phyloP scores from a whole-genome alignment of 2,329 filamentous ascomycete genomes.

The Phaeosphaeriaceae sp. region DNA sequence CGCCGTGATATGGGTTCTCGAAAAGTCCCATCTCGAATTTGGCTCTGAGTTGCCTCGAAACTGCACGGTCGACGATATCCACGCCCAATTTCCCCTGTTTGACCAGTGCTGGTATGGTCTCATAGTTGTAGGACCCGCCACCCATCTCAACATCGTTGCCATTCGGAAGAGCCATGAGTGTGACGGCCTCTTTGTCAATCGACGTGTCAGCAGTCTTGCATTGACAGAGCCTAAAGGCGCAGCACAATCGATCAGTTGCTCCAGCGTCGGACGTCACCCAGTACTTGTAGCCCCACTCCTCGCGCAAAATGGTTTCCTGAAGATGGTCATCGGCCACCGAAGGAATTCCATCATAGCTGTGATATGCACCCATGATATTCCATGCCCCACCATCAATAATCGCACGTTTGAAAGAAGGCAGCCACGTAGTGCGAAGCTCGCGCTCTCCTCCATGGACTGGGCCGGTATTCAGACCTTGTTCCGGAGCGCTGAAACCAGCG shows the following conservation, averaged over 20 bases:
- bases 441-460: conserved; percentile 64
- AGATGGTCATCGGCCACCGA: conserved; percentile 70
- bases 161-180: conserved; percentile 67
- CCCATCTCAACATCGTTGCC: conserved; percentile 81
- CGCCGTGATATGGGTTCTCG: conserved; percentile 70
- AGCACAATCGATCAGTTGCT: conserved; percentile 72
- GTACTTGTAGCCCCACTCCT: conserved; percentile 77
- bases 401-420: conserved; percentile 69
- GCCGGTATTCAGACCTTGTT: conserved; percentile 75
- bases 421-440: conserved; percentile 61
- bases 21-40: conserved; percentile 77
- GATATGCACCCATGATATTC: conserved; percentile 77
- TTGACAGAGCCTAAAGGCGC: conserved; percentile 69
- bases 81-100: conserved; percentile 66
- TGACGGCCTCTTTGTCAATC: conserved; percentile 71
- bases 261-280: conserved; percentile 73
- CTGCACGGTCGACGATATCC: conserved; percentile 68
- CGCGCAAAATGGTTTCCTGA: conserved; percentile 69
- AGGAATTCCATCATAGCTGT: conserved; percentile 76
- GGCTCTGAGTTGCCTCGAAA: conserved; percentile 68
- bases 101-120: conserved; percentile 70
- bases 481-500: conserved; percentile 71
- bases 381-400: conserved; percentile 74
- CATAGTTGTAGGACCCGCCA: conserved; percentile 73
- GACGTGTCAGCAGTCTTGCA: conserved; percentile 53